Percentiles rank a stretch among this genome's conserved stretches.
Conservation (phyloP, 768 basidiomycete species). For the Podaxis sp. region DNA sequence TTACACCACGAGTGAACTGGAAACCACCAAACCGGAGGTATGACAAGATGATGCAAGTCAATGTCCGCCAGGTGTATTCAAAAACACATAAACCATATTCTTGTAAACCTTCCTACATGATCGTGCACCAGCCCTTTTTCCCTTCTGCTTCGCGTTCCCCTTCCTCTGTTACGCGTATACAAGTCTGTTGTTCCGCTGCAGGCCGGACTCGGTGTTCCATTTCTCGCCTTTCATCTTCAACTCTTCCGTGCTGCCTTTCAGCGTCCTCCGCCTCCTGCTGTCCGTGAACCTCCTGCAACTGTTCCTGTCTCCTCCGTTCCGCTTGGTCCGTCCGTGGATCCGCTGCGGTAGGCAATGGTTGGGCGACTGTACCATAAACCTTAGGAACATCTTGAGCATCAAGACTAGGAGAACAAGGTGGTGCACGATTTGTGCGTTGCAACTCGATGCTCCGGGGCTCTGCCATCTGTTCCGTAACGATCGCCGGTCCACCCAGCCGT, state of each 20-base stretch:
- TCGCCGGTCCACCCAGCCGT: not conserved
- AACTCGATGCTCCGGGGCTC: conserved; percentile 3
- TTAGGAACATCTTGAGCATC: not conserved
- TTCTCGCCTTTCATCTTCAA: too few relatives aligned
- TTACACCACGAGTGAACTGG: too few relatives aligned
- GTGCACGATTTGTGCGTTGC: not conserved
- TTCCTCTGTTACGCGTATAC: too few relatives aligned
- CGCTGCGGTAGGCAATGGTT: not conserved
- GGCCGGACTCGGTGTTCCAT: too few relatives aligned
- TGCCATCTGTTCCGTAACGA: conserved; percentile 8
- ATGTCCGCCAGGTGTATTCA: too few relatives aligned
- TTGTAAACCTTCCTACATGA: not conserved
- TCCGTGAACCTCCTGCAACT: not conserved
- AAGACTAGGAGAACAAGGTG: not conserved
- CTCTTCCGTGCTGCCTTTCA: not conserved
- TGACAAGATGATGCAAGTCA: too few relatives aligned
- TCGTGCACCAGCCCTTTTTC: conserved; percentile 6
- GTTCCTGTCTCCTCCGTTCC: not conserved
- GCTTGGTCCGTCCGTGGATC: not conserved
- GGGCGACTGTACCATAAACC: not conserved
- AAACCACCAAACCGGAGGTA: too few relatives aligned
- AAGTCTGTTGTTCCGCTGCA: too few relatives aligned
- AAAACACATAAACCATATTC: too few relatives aligned
- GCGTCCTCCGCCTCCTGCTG: not conserved
- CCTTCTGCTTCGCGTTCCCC: not conserved